Base-by-base conservation (phyloP, 2,329 filamentous ascomycete genomes). In the Alternaria brassicicola region DNA sequence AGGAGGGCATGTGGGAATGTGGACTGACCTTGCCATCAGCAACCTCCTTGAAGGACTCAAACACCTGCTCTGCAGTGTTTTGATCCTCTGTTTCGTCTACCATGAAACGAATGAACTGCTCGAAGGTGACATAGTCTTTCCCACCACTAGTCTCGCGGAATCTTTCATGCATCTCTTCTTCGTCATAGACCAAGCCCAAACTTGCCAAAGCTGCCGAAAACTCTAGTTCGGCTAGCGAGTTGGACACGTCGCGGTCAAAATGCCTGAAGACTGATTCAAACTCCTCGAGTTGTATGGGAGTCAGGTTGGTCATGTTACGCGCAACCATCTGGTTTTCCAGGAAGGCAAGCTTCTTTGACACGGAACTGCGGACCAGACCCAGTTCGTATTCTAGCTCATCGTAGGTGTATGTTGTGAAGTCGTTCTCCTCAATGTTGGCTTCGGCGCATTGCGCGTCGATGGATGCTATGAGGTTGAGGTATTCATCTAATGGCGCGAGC, bases 71-170 rank as follows among this genome's bases (percentile, higher is more conserved):
- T 12, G 95, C 95, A 4, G 93, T 97, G 77, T 99, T 97, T 80
- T 99, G 95, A 75, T 99, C 95, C 79, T 99, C 95, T 12, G 95
- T 99, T 48, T 97, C 95, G 68, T 96, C 92, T 46, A 99, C 95
- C 95, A 99, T 99, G 84, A 99, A 99, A 36, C 92, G 89, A 76
- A 99, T 99, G 75, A 99, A 99, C 78, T 98, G 94, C 81, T 99
- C 95, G 74, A 99, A 99, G 4, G 91, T 95, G 50, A 99, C 95
- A 65, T 90, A 86, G 77, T 89, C 90, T 65, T 83, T 86, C 33
- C 88, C 92, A 35, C 86, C 87, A 63, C 91, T 93, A n/a, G 93
- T 96, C 52, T 94, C 90, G 49, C 90, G 74, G 79, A 97, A 99
- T 69, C 94, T 94, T 52, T 94, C 89, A 76, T 98, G 94, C 95